Conservation (phyloP, 148 eudicot species). For the Beta vulgaris region DNA sequence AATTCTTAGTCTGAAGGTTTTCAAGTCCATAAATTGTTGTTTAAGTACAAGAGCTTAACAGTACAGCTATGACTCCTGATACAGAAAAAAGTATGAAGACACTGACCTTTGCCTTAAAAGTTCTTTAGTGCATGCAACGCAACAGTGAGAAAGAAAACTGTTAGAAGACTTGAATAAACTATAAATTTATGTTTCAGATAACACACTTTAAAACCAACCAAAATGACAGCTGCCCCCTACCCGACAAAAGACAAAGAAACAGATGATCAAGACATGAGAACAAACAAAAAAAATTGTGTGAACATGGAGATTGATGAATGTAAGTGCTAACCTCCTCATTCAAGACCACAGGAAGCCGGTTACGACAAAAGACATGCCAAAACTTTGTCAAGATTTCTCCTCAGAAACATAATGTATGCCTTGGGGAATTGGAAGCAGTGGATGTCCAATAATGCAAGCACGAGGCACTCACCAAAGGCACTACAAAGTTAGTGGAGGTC, state of each 20-base stretch:
- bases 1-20: too few relatives aligned
- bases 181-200: background rate
- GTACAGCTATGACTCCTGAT: background rate
- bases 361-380: conserved; percentile 3
- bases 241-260: background rate
- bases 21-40: background rate
- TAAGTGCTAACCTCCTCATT: conserved; percentile 14
- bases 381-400: conserved; percentile 7
- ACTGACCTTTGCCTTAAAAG: conserved; percentile 18
- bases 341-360: background rate
- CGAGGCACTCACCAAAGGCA: background rate
- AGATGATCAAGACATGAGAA: background rate
- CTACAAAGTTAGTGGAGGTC: too few relatives aligned
- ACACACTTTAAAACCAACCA: conserved; percentile 4
- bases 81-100: background rate
- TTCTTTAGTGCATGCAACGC: background rate
- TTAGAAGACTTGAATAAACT: background rate
- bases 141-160: background rate
- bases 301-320: background rate
- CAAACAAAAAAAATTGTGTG: background rate
- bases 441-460: background rate
- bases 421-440: background rate
- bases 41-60: background rate
- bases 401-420: background rate
- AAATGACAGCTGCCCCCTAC: background rate